Base-by-base conservation (phyloP, 805 yeast species). In the Starmerella sp. region DNA sequence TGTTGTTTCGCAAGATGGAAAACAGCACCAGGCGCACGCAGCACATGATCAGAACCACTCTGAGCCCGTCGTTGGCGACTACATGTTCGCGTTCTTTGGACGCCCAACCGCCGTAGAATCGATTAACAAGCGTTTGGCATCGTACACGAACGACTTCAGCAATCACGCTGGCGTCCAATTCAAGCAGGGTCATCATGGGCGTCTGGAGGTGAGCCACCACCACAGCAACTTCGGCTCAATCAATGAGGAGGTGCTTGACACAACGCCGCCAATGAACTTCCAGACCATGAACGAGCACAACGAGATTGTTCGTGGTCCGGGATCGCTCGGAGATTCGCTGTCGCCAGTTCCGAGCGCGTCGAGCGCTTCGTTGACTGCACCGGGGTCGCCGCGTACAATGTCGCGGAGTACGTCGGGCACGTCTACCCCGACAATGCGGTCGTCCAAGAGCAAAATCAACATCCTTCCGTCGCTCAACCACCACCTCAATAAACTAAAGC, bases 71-170 rank as follows among this genome's bases (percentile, higher is more conserved):
- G 38, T 57, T 17, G 51, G 53, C 31, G 49, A 42, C 22, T 57
- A 54, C 42, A 38, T 48, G 13, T 59, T 57, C 34, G 52, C 50
- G 6, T 57, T 57, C 51, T 59, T 59, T 28, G 60, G 59, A n/a
- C 32, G 37, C 3, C 36, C 30, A 4, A 52, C 38, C n/a, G 29
- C 36, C 10, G 45, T 36, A 6, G n/a, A 31, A 1, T 36, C 50
- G 14, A 7, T 57, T 4, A 35, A 13, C 6, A 39, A 51, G 14
- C 39, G 41, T 1, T 4, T 57, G 3, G 48, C 22, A 6, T 3
- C 50, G n/a, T 11, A 28, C 30, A 53, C 56, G 1, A 17, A 46
- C 29, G 50, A 54, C 34, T 54, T 50, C 36, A 39, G n/a, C 35
- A 34, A 52, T 15, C 56, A 54, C 11, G 10, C 15, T 3, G 53